Conservation (phyloP, 108 stramenopile species). For the Nitzschia inconspicua region DNA sequence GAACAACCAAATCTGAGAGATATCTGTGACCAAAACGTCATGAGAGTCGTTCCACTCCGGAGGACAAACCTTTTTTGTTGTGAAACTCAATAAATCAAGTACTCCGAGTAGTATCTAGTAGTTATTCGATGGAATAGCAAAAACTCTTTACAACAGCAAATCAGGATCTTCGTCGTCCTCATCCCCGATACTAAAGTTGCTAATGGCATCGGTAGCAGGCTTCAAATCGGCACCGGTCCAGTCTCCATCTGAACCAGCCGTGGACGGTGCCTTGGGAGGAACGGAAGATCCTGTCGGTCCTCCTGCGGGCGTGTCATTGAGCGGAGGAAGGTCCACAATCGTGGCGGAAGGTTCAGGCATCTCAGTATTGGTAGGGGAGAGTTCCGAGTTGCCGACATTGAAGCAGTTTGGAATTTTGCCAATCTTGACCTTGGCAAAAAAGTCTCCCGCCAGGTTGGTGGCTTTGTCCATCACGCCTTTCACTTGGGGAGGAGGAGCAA, state of each 20-base stretch:
- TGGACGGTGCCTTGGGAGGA: not conserved
- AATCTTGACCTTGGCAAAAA: slow-evolving; percentile 26
- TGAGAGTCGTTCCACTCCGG: too few species aligned
- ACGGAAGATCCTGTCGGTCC: not conserved
- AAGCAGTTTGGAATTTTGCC: not conserved
- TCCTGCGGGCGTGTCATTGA: not conserved
- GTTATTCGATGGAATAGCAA: not conserved
- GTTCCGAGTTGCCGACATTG: too few species aligned
- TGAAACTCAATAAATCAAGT: too few species aligned
- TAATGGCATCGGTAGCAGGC: slow-evolving; percentile 32
- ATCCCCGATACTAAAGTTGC: slow-evolving; percentile 43
- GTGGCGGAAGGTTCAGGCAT: not conserved
- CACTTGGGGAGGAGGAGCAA: not conserved
- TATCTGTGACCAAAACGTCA: too few species aligned
- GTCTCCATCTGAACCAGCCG: slow-evolving; percentile 14
- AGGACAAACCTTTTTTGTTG: too few species aligned
- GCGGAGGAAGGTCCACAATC: slow-evolving; percentile 27
- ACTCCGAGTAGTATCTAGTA: not conserved
- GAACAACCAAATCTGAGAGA: not conserved
- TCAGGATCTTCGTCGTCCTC: slow-evolving; percentile 38
- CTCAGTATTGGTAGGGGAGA: not conserved
- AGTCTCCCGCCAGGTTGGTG: slow-evolving; percentile 15
- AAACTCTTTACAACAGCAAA: not conserved
- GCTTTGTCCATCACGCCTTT: slow-evolving; percentile 32
- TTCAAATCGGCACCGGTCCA: slow-evolving; percentile 33